These are phyloP conservation scores for Solanum pennellii DNA, from an alignment of 257 asterid species.

Conservation along the genomic window DNA sequence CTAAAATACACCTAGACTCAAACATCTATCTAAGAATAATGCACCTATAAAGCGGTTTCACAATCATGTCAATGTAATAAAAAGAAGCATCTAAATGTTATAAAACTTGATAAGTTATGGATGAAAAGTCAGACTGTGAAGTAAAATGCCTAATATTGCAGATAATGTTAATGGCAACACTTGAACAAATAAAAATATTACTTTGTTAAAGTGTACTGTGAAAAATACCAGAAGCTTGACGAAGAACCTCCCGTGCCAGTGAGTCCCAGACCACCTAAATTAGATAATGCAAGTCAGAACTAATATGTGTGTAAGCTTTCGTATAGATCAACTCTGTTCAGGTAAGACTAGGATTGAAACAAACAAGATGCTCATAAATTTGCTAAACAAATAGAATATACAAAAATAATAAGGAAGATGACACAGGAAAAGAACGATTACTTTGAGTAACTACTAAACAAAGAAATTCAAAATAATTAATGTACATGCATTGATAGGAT, in stretches of 20 bases:
- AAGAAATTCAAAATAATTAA: background rate
- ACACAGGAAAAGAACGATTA: background rate
- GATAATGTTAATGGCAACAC: background rate
- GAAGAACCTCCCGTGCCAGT: conserved; percentile 65
- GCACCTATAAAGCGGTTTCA: background rate
- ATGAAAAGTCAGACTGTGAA: background rate
- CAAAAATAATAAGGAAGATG: background rate
- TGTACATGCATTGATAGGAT: background rate
- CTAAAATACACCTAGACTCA: background rate
- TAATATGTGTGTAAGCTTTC: background rate
- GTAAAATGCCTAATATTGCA: background rate
- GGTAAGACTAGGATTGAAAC: background rate
- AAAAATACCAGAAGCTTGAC: conserved; percentile 72
- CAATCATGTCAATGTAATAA: background rate
- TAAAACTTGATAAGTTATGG: background rate
- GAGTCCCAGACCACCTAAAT: conserved; percentile 81
- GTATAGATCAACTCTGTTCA: background rate
- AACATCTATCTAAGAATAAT: background rate
- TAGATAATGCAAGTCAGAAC: background rate
- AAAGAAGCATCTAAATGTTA: background rate
- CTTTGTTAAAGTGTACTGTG: background rate
- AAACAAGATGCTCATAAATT: background rate
- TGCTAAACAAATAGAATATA: background rate
- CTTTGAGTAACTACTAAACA: background rate
- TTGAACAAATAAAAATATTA: background rate